Evolutionary conservation across 225 moss, liverwort and hornwort species (phyloP).

Genomic region (Sphagnum contortum): DNA sequence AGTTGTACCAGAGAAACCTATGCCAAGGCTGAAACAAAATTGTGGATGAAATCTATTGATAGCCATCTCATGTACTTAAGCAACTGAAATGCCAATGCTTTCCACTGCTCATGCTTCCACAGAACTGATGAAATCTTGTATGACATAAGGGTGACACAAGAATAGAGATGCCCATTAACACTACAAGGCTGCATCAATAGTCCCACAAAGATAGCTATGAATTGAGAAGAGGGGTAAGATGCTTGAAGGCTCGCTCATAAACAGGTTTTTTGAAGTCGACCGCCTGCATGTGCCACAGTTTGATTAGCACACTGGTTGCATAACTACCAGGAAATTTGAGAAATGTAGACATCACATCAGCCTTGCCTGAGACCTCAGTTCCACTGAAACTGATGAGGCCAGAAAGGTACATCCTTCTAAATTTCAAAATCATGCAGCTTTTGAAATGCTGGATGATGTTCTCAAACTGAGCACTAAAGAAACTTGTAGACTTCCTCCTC

Average conservation of each 20-base stretch:
- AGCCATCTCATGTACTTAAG: too few species aligned
- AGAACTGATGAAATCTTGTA: too few species aligned
- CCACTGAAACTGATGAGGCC: not conserved
- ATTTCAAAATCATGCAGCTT: not conserved
- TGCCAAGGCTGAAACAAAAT: too few species aligned
- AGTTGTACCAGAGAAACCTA: too few species aligned
- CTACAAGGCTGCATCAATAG: too few species aligned
- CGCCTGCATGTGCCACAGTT: conserved; percentile 30
- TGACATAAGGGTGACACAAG: too few species aligned
- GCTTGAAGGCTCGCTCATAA: conserved; percentile 55
- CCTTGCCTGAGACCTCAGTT: not conserved
- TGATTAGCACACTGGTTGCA: not conserved
- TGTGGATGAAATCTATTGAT: too few species aligned
- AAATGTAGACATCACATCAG: not conserved
- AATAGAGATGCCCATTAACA: too few species aligned
- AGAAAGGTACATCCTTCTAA: not conserved
- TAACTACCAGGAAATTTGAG: not conserved
- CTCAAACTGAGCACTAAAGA: not conserved
- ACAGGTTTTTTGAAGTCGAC: conserved; percentile 80
- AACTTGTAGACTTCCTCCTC: too few species aligned
- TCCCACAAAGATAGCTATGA: conserved; percentile 1
- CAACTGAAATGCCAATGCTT: too few species aligned
- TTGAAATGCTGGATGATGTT: not conserved
- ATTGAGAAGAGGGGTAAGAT: conserved; percentile 30
- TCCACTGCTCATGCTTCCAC: too few species aligned